Evolutionary conservation across 495 filamentous ascomycete genomes (phyloP).

Genomic region (Cercophora samala): DNA sequence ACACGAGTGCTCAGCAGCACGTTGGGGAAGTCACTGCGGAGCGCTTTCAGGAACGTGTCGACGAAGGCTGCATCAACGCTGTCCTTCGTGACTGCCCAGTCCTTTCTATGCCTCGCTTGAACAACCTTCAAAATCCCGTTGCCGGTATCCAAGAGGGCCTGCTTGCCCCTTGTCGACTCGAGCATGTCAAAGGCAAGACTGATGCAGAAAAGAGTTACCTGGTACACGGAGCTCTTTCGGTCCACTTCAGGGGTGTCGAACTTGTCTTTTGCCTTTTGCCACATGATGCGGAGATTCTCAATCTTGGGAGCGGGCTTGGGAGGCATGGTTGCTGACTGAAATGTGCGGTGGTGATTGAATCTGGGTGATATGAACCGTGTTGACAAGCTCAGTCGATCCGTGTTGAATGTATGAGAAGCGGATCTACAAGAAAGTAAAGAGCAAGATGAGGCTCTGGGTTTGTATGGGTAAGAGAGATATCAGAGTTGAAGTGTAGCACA

Average conservation of each 20-base stretch:
- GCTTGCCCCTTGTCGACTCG: neutral
- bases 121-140: neutral
- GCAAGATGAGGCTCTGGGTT: too few species aligned
- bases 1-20: neutral
- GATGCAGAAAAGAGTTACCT: neutral
- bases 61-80: neutral
- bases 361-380: too few species aligned
- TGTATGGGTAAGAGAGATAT: too few species aligned
- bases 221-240: neutral
- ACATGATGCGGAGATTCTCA: neutral
- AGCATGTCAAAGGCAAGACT: neutral
- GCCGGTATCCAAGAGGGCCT: neutral
- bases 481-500: too few species aligned
- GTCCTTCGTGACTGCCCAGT: neutral
- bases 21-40: conserved; percentile 6
- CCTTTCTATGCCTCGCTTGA: neutral
- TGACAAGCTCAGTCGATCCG: too few species aligned
- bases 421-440: too few species aligned
- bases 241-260: neutral
- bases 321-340: too few species aligned
- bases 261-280: neutral
- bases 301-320: neutral
- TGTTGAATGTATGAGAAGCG: too few species aligned
- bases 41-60: neutral
- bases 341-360: too few species aligned